A percentile compares a stretch with the other conserved stretches of the same genome.
Conservation (phyloP, 331 rosid genomes). For the Erythrophleum ivorense region DNA sequence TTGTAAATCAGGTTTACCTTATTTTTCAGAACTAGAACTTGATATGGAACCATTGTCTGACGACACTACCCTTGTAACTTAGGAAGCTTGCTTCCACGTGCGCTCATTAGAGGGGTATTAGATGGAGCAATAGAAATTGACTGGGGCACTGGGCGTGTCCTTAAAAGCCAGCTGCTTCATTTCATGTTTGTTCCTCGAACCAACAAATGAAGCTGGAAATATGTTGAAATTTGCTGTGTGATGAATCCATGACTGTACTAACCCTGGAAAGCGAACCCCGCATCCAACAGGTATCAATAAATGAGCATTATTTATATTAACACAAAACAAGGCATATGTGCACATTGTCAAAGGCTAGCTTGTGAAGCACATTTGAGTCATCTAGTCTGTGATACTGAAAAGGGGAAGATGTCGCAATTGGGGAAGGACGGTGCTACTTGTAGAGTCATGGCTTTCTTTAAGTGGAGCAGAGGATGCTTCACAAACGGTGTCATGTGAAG, state of each 20-base stretch:
- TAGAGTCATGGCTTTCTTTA: neutral
- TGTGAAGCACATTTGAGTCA: neutral
- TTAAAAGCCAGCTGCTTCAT: slow-evolving; percentile 29
- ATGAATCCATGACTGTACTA: slow-evolving; percentile 7
- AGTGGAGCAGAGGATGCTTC: neutral
- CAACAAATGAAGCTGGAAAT: slow-evolving; percentile 12
- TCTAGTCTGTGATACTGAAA: neutral
- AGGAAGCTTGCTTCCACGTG: slow-evolving; percentile 10
- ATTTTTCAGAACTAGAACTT: neutral
- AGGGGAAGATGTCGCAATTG: neutral
- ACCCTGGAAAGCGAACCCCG: neutral
- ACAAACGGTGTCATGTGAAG: slow-evolving; percentile 15
- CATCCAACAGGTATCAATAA: neutral
- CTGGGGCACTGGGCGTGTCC: neutral
- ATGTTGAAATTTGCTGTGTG: slow-evolving; percentile 12
- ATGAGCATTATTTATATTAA: neutral
- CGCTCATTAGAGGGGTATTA: neutral
- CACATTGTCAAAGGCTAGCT: neutral
- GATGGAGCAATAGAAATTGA: neutral
- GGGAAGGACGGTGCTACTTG: neutral
- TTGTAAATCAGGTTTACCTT: neutral
- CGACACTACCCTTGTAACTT: neutral
- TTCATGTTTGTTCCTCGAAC: slow-evolving; percentile 30
- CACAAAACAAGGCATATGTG: neutral
- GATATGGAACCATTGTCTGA: neutral